Conservation (phyloP, 2,329 filamentous ascomycete species). For the Aspergillus spinulosporus region DNA sequence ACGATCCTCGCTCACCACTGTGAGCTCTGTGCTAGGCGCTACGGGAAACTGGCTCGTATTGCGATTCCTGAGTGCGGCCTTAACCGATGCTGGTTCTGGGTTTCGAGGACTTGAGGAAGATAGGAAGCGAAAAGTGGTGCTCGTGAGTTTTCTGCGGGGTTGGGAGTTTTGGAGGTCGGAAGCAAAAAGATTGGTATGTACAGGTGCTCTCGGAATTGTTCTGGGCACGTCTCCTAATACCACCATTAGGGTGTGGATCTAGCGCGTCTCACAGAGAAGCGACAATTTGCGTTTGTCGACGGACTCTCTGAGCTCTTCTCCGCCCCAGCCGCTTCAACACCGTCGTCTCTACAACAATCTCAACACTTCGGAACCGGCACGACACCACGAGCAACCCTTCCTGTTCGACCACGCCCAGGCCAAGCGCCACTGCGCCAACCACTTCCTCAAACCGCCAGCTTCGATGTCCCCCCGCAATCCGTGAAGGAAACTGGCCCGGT, state of each 20-base stretch:
- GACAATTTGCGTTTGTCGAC: slow-evolving; percentile 72
- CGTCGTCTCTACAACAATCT: slow-evolving; percentile 14
- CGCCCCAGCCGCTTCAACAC: slow-evolving; percentile 18
- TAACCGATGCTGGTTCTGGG: slow-evolving; percentile 30
- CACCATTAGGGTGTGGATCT: slow-evolving; percentile 66
- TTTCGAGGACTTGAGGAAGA: slow-evolving; percentile 30
- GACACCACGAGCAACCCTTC: slow-evolving; percentile 27
- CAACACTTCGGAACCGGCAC: slow-evolving; percentile 18
- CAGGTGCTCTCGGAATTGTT: background rate
- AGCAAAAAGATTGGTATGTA: slow-evolving; percentile 63
- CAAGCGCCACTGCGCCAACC: slow-evolving; percentile 24
- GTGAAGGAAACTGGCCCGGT: slow-evolving; percentile 23
- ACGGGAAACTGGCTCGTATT: slow-evolving; percentile 59
- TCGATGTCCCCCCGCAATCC: slow-evolving; percentile 16
- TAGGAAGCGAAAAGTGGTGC: slow-evolving; percentile 58
- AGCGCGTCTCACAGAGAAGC: slow-evolving; percentile 57
- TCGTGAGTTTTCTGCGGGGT: slow-evolving; percentile 82
- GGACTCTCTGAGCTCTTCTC: slow-evolving; percentile 64
- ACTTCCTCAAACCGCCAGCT: slow-evolving; percentile 8
- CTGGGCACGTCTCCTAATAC: background rate
- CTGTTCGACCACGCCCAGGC: slow-evolving; percentile 29
- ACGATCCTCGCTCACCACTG: slow-evolving; percentile 41
- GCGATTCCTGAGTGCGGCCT: slow-evolving; percentile 52
- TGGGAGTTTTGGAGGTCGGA: slow-evolving; percentile 76
- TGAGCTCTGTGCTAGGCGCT: slow-evolving; percentile 48